phyloP scores from a whole-genome alignment of 768 basidiomycete species.

The Boletus edulis region DNA sequence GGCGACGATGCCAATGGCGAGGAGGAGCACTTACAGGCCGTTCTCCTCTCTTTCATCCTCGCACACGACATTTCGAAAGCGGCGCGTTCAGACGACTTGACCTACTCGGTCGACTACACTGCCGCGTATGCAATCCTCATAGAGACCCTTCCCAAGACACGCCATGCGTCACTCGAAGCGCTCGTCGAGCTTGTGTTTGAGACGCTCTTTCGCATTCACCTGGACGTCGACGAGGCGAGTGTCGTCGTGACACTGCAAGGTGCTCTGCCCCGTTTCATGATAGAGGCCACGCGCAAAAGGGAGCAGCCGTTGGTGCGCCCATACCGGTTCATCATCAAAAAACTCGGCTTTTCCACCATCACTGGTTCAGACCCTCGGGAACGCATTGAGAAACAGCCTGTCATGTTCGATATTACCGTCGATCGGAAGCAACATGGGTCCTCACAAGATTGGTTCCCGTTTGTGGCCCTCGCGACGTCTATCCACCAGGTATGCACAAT shows the following conservation, averaged over 20 bases:
- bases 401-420: constrained; percentile 51
- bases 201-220: constrained; percentile 35
- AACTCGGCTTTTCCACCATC: constrained; percentile 51
- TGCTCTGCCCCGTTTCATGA: constrained; percentile 41
- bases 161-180: constrained; percentile 45
- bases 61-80: constrained; percentile 47
- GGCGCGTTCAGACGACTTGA: constrained; percentile 52
- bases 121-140: constrained; percentile 32
- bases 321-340: constrained; percentile 28
- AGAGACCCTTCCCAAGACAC: constrained; percentile 19
- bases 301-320: constrained; percentile 14
- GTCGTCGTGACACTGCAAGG: constrained; percentile 48
- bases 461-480: constrained; percentile 31
- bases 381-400: constrained; percentile 58
- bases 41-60: constrained; percentile 51
- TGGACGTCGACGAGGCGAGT: constrained; percentile 34
- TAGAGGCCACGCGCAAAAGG: constrained; percentile 37
- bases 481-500: constrained; percentile 14
- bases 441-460: constrained; percentile 7
- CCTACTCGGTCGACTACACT: constrained; percentile 65
- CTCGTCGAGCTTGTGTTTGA: constrained; percentile 42
- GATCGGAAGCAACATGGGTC: not conserved
- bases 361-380: constrained; percentile 72
- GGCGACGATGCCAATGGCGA: constrained; percentile 30
- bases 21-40: constrained; percentile 42